Base-by-base conservation (phyloP, 2,329 filamentous ascomycete species). In the Curvularia verruculosa region DNA sequence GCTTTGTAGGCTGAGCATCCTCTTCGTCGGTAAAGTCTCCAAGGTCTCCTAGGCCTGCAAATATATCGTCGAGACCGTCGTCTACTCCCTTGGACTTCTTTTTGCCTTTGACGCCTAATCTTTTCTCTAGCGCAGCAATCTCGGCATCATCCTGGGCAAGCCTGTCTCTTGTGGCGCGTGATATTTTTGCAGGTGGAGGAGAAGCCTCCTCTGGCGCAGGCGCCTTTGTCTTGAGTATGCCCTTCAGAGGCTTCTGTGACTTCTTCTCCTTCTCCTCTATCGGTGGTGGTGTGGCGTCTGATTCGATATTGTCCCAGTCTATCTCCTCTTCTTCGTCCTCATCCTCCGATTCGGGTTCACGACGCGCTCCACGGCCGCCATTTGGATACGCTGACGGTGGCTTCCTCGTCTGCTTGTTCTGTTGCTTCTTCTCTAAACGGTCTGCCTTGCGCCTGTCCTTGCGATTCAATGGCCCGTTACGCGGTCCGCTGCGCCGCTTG, bases 121-220 rank as follows among this genome's bases (percentile, higher is more conserved):
- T 96, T 75, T 89, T 92, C 78, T 99, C 95, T 29, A 97, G 80
- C 2, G 87, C 87, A 19, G 89, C 88, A 65, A 99, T 98, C 66
- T 96, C 92, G 2, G 87, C 90, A 69, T 98, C 92, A 56, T 99
- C 94, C 59, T 91, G 82, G 0, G 85, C 87, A 4, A 97, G 79
- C 65, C 60, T 68, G 19, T 88, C 84, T 69, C 83, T 85, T n/a
- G 87, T 79, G 21, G 68, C 72, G 49, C 73, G 70, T 7, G 77
- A 75, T 8, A 78, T 39, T 43, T 65, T 68, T 6, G 69, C 63
- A 15, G 66, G 56, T 23, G 67, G 66, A 15, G 66, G 56, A 7
- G 64, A 56, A 19, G 55, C 48, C 48, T 62, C 54, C 51, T 65
- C 37, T 19, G 44, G 13, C 1, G 45, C 21, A 3, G 47, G 49